Conservation (phyloP, 2,329 filamentous ascomycete species). For the Teratosphaeriaceae sp. region DNA sequence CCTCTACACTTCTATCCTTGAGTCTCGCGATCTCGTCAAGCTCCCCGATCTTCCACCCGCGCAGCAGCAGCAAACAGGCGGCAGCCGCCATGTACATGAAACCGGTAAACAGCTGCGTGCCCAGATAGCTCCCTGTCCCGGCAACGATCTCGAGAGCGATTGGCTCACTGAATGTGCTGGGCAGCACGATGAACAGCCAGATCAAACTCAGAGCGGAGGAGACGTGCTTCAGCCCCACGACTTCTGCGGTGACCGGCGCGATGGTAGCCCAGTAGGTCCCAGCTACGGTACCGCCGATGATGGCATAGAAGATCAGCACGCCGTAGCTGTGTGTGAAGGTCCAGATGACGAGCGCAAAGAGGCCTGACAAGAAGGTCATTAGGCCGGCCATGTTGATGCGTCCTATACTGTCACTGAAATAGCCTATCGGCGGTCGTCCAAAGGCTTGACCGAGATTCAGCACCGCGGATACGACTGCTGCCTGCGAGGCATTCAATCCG, state of each 20-base stretch:
- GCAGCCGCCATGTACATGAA: constrained; percentile 57
- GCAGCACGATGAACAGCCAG: constrained; percentile 65
- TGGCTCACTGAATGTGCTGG: constrained; percentile 57
- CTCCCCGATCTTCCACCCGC: constrained; percentile 56
- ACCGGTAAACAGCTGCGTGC: constrained; percentile 54
- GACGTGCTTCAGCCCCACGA: constrained; percentile 63
- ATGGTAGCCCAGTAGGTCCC: constrained; percentile 63
- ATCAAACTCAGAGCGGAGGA: constrained; percentile 63
- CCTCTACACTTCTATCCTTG: constrained; percentile 20
- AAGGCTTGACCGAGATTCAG: constrained; percentile 62
- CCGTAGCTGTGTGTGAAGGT: constrained; percentile 61
- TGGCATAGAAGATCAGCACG: constrained; percentile 62
- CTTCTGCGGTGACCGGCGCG: constrained; percentile 64
- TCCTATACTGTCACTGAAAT: constrained; percentile 63
- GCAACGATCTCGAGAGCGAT: constrained; percentile 50
- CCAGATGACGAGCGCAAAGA: constrained; percentile 67
- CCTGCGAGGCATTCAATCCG: constrained; percentile 60
- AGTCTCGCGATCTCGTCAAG: constrained; percentile 36
- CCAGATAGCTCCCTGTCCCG: constrained; percentile 45
- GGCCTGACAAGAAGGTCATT: constrained; percentile 57
- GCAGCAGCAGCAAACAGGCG: constrained; percentile 45
- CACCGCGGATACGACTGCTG: constrained; percentile 64
- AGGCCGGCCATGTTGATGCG: constrained; percentile 65
- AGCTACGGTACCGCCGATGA: constrained; percentile 59
- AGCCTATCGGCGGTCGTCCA: constrained; percentile 65